Evolutionary conservation across 176 grass and related monocot genomes (phyloP).

Genomic region (Aegilops umbellulata): DNA sequence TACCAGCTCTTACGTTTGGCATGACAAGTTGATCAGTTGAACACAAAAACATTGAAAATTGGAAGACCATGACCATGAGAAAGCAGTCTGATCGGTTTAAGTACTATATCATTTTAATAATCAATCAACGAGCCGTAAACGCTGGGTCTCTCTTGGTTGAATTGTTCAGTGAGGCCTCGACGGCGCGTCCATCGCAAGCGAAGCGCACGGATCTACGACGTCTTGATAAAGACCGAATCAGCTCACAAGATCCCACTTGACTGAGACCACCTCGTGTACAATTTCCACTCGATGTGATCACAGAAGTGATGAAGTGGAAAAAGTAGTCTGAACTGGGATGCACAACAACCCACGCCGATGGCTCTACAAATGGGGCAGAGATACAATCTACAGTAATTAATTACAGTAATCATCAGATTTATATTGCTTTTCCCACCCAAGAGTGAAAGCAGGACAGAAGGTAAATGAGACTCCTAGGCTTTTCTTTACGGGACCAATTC

Average conservation of each 20-base stretch:
- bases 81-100: not conserved
- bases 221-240: conserved; percentile 23
- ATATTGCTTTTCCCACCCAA: not conserved
- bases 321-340: not conserved
- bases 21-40: not conserved
- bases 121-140: not conserved
- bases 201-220: conserved; percentile 16
- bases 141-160: not conserved
- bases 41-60: not conserved
- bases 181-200: not conserved
- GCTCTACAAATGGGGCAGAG: not conserved
- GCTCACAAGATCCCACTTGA: not conserved
- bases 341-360: not conserved
- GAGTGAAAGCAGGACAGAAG: not conserved
- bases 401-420: not conserved
- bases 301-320: not conserved
- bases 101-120: not conserved
- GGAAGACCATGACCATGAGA: not conserved
- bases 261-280: not conserved
- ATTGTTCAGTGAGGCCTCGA: not conserved
- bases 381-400: not conserved
- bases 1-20: not conserved
- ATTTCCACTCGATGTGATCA: conserved; percentile 4
- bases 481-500: too few species aligned
- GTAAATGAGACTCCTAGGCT: not conserved